phyloP scores from a whole-genome alignment of 2,329 filamentous ascomycete species.

The Hypoxylon sp. region DNA sequence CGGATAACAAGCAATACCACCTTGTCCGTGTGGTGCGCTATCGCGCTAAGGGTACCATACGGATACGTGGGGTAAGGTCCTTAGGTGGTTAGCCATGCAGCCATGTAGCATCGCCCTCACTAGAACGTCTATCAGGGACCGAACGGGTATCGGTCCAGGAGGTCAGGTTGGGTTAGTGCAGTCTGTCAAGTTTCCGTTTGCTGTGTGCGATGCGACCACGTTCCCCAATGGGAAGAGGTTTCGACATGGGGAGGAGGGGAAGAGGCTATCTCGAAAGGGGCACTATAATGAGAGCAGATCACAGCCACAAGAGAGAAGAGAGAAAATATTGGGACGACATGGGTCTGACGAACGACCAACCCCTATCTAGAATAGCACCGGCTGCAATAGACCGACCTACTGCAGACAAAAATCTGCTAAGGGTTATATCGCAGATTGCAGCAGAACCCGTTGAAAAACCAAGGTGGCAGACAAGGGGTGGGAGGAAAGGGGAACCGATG shows the following conservation, averaged over 20 bases:
- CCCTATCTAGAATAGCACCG: constrained; percentile 30
- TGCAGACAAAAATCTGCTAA: constrained; percentile 10
- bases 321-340: constrained; percentile 24
- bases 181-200: constrained; percentile 13
- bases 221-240: background rate
- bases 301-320: background rate
- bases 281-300: background rate
- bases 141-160: constrained; percentile 24
- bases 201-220: constrained; percentile 25
- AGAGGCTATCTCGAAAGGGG: constrained; percentile 27
- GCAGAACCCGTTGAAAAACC: constrained; percentile 25
- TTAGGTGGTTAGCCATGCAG: constrained; percentile 4
- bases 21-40: constrained; percentile 5
- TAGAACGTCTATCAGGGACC: constrained; percentile 31
- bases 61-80: constrained; percentile 27
- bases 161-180: no score
- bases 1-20: constrained; percentile 19
- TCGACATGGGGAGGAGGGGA: constrained; percentile 21
- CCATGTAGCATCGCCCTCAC: constrained; percentile 30
- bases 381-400: constrained; percentile 27
- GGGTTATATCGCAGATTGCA: constrained; percentile 22
- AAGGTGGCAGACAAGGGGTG: constrained; percentile 25
- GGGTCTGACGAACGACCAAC: constrained; percentile 22
- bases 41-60: constrained; percentile 17
- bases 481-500: constrained; percentile 26